Conservation (phyloP, 2,329 filamentous ascomycete species). For the Parafenestella ontariensis region DNA sequence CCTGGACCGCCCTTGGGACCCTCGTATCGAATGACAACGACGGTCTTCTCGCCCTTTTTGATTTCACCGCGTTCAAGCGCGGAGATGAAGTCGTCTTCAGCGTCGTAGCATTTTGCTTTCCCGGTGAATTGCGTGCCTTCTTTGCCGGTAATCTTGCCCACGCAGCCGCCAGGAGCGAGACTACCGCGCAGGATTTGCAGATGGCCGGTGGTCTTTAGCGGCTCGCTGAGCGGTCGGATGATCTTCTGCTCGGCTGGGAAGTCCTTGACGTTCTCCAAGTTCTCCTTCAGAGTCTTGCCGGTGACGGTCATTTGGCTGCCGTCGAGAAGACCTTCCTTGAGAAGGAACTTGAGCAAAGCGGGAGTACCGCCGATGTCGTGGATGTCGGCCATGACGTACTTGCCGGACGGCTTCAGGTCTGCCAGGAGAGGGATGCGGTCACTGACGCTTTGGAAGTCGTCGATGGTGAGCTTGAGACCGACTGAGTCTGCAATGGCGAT, state of each 20-base stretch:
- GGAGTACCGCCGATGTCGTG: conserved; percentile 60
- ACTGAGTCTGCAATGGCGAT: conserved; percentile 60
- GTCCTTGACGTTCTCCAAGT: conserved; percentile 62
- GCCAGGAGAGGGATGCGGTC: conserved; percentile 60
- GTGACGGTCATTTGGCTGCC: conserved; percentile 59
- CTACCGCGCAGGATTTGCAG: conserved; percentile 75
- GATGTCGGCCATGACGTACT: conserved; percentile 67
- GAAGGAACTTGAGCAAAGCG: conserved; percentile 57
- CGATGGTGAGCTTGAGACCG: conserved; percentile 58
- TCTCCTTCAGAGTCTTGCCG: conserved; percentile 58
- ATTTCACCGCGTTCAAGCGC: conserved; percentile 72
- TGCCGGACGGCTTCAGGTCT: conserved; percentile 60
- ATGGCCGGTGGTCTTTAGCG: conserved; percentile 75
- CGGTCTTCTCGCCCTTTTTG: conserved; percentile 78
- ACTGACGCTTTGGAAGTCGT: conserved; percentile 60
- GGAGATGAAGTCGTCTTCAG: conserved; percentile 71
- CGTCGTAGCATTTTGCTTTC: conserved; percentile 74
- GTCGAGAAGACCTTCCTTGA: conserved; percentile 58
- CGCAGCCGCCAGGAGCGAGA: conserved; percentile 72
- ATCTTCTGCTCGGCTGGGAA: conserved; percentile 75
- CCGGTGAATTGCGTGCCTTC: conserved; percentile 73
- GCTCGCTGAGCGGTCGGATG: conserved; percentile 71
- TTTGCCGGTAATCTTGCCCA: conserved; percentile 80
- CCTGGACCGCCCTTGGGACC: conserved; percentile 76
- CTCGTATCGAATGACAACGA: conserved; percentile 77